Evolutionary conservation across 2,329 filamentous ascomycete species (phyloP).

Genomic region (Venturia carpophila): DNA sequence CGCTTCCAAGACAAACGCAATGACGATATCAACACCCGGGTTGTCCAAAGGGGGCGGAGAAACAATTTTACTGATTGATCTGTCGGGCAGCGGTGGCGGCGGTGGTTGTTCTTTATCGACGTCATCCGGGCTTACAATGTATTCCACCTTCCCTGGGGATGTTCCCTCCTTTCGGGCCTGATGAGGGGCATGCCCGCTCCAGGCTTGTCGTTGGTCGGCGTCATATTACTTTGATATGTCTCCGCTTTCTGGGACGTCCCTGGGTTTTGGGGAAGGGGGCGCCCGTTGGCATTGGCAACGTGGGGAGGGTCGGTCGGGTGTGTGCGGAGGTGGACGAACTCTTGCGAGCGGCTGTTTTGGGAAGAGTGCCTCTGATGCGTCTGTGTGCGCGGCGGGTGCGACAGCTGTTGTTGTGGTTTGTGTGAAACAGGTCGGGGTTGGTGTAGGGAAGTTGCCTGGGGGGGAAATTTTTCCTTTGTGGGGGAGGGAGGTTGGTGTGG

Average conservation of each 20-base stretch:
- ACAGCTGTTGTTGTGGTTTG: neutral
- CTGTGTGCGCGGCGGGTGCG: neutral
- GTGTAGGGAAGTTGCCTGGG: no score
- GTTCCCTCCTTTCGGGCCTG: neutral
- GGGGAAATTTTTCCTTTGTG: no score
- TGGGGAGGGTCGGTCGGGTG: neutral
- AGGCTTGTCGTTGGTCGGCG: neutral
- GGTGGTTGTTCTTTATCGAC: neutral
- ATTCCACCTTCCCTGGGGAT: neutral
- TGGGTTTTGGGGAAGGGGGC: neutral
- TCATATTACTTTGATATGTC: neutral
- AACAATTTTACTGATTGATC: no score
- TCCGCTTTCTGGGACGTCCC: neutral
- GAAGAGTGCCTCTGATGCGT: neutral
- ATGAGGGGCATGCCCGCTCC: neutral
- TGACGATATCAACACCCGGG: neutral
- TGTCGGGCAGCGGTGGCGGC: no score
- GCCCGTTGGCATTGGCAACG: no score
- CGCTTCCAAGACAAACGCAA: neutral
- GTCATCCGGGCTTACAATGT: neutral
- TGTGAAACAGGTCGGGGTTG: neutral
- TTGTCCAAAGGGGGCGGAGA: neutral
- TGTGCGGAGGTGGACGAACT: constrained; percentile 1
- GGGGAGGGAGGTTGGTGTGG: no score
- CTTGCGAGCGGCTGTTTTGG: neutral